A percentile compares a stretch with the other conserved stretches of the same genome.
Evolutionary conservation across 768 basidiomycete species (phyloP).

Genomic region (Russula griseocarnosa): DNA sequence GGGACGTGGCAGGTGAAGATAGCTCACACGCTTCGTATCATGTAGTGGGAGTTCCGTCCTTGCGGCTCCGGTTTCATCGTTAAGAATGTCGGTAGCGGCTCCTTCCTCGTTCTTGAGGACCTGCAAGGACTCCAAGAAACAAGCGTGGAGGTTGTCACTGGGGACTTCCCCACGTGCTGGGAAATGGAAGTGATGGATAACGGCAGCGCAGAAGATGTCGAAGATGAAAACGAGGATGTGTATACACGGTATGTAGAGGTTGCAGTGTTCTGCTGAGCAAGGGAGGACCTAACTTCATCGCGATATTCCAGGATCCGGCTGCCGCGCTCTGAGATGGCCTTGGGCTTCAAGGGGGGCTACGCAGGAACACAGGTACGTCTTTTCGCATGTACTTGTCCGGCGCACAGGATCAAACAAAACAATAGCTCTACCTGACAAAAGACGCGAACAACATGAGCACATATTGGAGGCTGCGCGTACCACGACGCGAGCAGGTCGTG

Average conservation of each 20-base stretch:
- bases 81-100: slow-evolving; percentile 15
- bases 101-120: slow-evolving; percentile 19
- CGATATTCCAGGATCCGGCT: slow-evolving; percentile 22
- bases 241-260: slow-evolving; percentile 19
- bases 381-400: neutral
- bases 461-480: slow-evolving; percentile 23
- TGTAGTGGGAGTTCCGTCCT: slow-evolving; percentile 23
- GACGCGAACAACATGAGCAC: slow-evolving; percentile 25
- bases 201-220: slow-evolving; percentile 16
- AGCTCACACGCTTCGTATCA: neutral
- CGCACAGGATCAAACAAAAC: neutral
- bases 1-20: neutral
- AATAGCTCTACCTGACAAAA: slow-evolving; percentile 23
- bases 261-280: neutral
- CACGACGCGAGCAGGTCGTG: slow-evolving; percentile 26
- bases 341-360: slow-evolving; percentile 20
- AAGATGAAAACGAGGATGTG: slow-evolving; percentile 21
- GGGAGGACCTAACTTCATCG: neutral
- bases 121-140: slow-evolving; percentile 10
- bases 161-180: slow-evolving; percentile 28
- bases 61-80: slow-evolving; percentile 21
- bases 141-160: slow-evolving; percentile 13
- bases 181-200: slow-evolving; percentile 27
- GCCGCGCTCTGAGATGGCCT: slow-evolving; percentile 23
- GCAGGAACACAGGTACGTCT: slow-evolving; percentile 25